Base-by-base conservation (phyloP, 2,329 filamentous ascomycete species). In the Fusarium scirpi region DNA sequence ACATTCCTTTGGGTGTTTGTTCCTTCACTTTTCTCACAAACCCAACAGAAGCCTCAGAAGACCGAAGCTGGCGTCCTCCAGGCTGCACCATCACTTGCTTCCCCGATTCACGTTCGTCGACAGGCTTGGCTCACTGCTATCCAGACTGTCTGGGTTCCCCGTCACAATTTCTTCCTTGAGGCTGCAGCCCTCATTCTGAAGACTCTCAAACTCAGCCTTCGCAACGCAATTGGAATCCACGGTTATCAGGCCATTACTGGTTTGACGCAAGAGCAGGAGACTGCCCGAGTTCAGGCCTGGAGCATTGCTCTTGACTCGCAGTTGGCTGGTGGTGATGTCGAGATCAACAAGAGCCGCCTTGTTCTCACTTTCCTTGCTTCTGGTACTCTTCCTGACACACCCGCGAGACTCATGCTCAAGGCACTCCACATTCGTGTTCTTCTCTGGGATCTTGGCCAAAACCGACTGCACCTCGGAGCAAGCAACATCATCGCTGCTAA, bases 121-220 rank as follows among this genome's bases (percentile, higher is more conserved):
- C 92, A 94, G 78, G 94, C 94, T 32, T 98, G 95, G 94, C 89
- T 97, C 61, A 98, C 94, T 5, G 93, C 94, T 10, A 91, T 97
- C 63, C 94, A 97, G 80, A 95, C 92, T 6, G 93, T 97, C 25
- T 97, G 94, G 88, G 92, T 98, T 16, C 95, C 95, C 13, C 89
- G 91, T 22, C 93, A 97, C 79, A 93, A 91, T 72, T 94, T 97
- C 78, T 86, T 95, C 71, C 88, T 97, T 5, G 95, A 97, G 79
- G 91, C 93, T 58, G 90, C 92, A 18, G 94, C 94, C 5, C 85
- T 98, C 25, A 85, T 90, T 9, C 84, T 94, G 44, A 96, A 97
- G 83, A 93, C 91, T 58, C 80, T 92, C 59, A 97, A 97, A 80
- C 91, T 97, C 54, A 92, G 92, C 73, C 79, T 94, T 56, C 89